These are phyloP conservation scores for Colletotrichum paranaense DNA, from an alignment of 2,329 filamentous ascomycete species.

Conservation along the genomic window DNA sequence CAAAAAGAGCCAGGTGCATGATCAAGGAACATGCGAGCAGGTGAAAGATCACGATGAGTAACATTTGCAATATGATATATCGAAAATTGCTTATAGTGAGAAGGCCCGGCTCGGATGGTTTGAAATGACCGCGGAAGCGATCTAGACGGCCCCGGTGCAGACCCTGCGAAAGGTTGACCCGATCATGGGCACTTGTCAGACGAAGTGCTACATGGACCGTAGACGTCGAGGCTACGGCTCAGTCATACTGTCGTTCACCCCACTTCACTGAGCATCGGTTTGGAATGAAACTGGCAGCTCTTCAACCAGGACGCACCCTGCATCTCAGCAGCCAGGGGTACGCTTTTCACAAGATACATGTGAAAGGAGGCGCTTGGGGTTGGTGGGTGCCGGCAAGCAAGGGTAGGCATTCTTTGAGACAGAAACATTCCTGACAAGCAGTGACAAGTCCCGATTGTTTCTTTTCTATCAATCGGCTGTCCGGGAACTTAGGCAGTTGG, in stretches of 20 bases:
- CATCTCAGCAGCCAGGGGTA: not conserved
- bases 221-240: slow-evolving; percentile 21
- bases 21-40: not conserved
- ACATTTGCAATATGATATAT: slow-evolving; percentile 21
- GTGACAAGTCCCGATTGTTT: slow-evolving; percentile 25
- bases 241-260: slow-evolving; percentile 11
- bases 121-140: slow-evolving; percentile 37
- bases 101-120: not conserved
- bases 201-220: slow-evolving; percentile 26
- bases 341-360: slow-evolving; percentile 18
- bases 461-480: slow-evolving; percentile 12
- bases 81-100: slow-evolving; percentile 1
- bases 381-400: slow-evolving; percentile 24
- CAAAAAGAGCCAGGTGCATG: slow-evolving; percentile 16
- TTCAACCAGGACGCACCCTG: slow-evolving; percentile 19
- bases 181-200: slow-evolving; percentile 23
- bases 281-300: slow-evolving; percentile 17
- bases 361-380: slow-evolving; percentile 22
- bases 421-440: slow-evolving; percentile 26
- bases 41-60: slow-evolving; percentile 5
- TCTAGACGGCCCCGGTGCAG: slow-evolving; percentile 3
- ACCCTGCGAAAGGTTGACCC: not conserved
- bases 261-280: not conserved
- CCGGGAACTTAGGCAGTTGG: not conserved
- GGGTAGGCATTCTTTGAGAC: slow-evolving; percentile 22